Conservation (phyloP, 2,329 filamentous ascomycete genomes). For the Lanzia echinophila region DNA sequence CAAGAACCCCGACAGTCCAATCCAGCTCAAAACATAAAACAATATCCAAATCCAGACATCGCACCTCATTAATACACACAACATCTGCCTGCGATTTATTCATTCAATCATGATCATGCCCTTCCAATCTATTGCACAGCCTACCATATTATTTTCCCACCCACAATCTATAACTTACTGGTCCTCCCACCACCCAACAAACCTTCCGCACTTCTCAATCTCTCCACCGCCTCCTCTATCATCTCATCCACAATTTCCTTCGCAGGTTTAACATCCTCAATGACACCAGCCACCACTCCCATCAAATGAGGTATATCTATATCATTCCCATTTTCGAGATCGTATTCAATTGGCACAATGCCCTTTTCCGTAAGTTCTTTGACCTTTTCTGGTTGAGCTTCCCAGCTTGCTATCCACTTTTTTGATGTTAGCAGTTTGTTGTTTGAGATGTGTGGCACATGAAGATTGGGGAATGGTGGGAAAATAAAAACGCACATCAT, state of each 20-base stretch:
- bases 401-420: constrained; percentile 78
- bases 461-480: neutral
- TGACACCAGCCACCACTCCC: constrained; percentile 83
- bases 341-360: constrained; percentile 73
- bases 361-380: constrained; percentile 68
- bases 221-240: constrained; percentile 67
- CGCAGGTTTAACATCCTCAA: constrained; percentile 73
- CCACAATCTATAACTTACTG: constrained; percentile 1
- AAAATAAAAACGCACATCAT: constrained; percentile 33
- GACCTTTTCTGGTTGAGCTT: constrained; percentile 67
- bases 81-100: too few species aligned
- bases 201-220: constrained; percentile 51
- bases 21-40: too few species aligned
- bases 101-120: too few species aligned
- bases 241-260: constrained; percentile 83
- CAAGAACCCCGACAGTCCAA: too few species aligned
- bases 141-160: too few species aligned
- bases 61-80: too few species aligned
- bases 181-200: neutral
- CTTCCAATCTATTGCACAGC: too few species aligned
- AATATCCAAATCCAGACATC: too few species aligned
- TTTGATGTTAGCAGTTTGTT: neutral
- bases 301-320: constrained; percentile 84
- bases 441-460: too few species aligned
- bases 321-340: constrained; percentile 76